phyloP scores from a whole-genome alignment of 2,329 filamentous ascomycete genomes.

The Hymenotorrendiella dingleyae region DNA sequence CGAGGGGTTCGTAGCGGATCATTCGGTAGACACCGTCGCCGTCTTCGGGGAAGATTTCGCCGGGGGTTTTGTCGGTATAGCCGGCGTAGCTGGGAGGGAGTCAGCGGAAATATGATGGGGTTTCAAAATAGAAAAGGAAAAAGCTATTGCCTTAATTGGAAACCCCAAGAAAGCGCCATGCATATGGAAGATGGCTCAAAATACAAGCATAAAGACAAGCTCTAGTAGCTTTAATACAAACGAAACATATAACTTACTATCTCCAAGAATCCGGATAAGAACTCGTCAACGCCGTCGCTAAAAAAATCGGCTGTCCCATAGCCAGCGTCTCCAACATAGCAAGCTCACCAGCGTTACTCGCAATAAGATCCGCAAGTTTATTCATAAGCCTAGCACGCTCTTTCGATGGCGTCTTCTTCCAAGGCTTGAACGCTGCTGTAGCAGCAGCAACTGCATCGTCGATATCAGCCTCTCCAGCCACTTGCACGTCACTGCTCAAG shows the following conservation, averaged over 20 bases:
- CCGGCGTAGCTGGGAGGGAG: too few relatives aligned
- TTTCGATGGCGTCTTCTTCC: conserved; percentile 35
- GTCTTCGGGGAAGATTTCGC: conserved; percentile 36
- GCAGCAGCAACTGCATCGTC: conserved; percentile 40
- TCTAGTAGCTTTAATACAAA: too few relatives aligned
- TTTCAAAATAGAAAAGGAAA: too few relatives aligned
- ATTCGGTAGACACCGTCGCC: conserved; percentile 41
- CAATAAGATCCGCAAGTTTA: conserved; percentile 40
- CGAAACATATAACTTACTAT: too few relatives aligned
- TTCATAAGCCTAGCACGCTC: conserved; percentile 36
- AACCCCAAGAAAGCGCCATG: too few relatives aligned
- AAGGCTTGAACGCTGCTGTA: conserved; percentile 39
- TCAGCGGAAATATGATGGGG: too few relatives aligned
- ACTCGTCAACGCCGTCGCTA: too few relatives aligned
- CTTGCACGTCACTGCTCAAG: conserved; percentile 42
- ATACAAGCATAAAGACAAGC: too few relatives aligned
- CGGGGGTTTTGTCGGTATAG: conserved; percentile 36
- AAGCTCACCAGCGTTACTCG: conserved; percentile 32
- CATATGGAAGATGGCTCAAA: conserved; percentile 30
- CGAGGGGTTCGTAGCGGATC: conserved; percentile 33
- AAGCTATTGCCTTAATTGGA: too few relatives aligned
- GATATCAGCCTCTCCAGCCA: conserved; percentile 37
- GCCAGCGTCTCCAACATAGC: conserved; percentile 39
- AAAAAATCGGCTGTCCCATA: conserved; percentile 41
- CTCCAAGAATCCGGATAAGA: conserved; percentile 40